Base-by-base conservation (phyloP, 805 yeast species). In the Metschnikowia baotianmanensis region DNA sequence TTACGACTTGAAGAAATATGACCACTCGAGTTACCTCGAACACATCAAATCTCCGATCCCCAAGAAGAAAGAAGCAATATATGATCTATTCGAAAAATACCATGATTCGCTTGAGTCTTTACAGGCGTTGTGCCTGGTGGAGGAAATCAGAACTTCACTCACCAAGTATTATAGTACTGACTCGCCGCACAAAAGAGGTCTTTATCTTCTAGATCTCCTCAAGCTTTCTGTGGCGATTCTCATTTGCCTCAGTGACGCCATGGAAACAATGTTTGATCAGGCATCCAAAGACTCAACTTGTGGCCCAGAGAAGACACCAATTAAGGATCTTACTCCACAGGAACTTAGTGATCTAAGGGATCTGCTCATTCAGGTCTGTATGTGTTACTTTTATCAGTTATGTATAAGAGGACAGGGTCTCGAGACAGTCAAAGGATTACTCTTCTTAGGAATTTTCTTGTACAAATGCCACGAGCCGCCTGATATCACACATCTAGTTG, bases 401-500 rank as follows among this genome's bases (percentile, higher is more conserved):
- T 15, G 38, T 19, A 16, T 45, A 12, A 19, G 31, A 6, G 43
- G 48, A 15, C 43, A 38, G 13, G 46, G 46, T 5, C 26, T 38
- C 8, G 44, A 46, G 17, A 38, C 44, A 5, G 37, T 48, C 6
- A 40, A 40, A 23, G 45, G 46, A 7, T 20, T 48, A 12, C 17
- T 46, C 9, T 28, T 40, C 27, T 42, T 48, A 17, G 35, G 26
- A 5, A 24, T 30, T 1, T 46, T 31, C 20, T 23, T 46, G 30
- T 48, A 38, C 24, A 34, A 29, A 10, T 42, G 45, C 19, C 22
- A 22, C 21, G 35, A 40, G 18, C 37, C 48, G 1, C 46, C 41
- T 1, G 43, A 46, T 10, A 32, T 71, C 8, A 63, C 70, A 2
- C 65, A 63, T 32, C 58, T 67, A 40, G 47, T 78, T 10, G 53